Base-by-base conservation (phyloP, 306 rosid species). In the Citrullus colocynthis region DNA sequence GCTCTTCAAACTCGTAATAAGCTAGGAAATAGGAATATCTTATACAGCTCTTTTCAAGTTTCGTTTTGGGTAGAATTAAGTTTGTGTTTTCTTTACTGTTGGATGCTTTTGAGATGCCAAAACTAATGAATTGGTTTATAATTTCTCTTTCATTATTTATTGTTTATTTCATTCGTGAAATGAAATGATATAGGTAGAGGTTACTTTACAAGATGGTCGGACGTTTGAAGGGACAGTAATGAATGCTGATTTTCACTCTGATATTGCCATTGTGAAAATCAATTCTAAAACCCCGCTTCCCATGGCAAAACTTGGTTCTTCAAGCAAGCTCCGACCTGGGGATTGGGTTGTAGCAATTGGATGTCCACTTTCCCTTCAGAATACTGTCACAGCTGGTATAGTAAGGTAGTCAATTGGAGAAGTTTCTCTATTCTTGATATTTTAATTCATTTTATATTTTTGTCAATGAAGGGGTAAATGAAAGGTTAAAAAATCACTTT, bases 281-380 rank as follows among this genome's bases (percentile, higher is more conserved):
- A 79, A 85, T 60, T 88, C 97, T 28, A 90, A 92, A 87, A 89
- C 88, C 55, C 97, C 93, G 49, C 93, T 95, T 6, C 98, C 96
- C 9, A 83, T 85, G 17, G 98, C 96, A 72, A 90, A 89, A 74
- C 84, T 90, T 12, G 98, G 98, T 77, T 87, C 90, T 76, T 95
- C 97, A 54, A 83, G 88, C 30, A 86, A 57, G 86, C 93, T 95
- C 77, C 96, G 87, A 58, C 97, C 98, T 21, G 98, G 98, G 78
- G 97, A 95, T 63, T 95, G 97, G 97, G 97, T 92, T 34, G 41
- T 92, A 79, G 91, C 97, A 37, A 52, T 95, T 82, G 97, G 97
- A 24, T 90, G 97, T 83, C 97, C 98, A 15, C 92, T 78, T 67
- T 87, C 96, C n/a, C 96, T 92, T 84, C 93, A 92, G 88, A 95